Percentiles rank a stretch among this genome's conserved stretches.
These are phyloP conservation scores for Solanum gracilifrons DNA, from an alignment of 257 asterid species.

Conservation along the genomic window DNA sequence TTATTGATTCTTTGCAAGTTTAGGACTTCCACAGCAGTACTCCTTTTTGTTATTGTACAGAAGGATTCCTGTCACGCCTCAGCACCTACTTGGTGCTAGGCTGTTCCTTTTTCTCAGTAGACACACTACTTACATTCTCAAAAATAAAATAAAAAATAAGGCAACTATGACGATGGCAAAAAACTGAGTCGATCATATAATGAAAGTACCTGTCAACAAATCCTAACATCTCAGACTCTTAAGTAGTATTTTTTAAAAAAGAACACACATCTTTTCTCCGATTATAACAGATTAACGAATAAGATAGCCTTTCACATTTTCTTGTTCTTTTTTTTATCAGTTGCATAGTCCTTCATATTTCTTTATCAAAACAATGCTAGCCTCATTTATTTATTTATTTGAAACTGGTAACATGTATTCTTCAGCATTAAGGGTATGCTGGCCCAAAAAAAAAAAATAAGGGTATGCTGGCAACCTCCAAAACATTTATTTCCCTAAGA, in stretches of 20 bases:
- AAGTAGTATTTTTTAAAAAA: neutral
- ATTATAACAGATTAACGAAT: neutral
- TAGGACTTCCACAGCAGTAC: neutral
- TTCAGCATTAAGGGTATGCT: neutral
- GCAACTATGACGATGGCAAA: neutral
- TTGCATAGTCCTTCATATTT: neutral
- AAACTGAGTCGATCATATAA: neutral
- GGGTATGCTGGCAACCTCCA: neutral
- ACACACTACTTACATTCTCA: neutral
- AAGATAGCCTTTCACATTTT: neutral
- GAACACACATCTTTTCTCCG: neutral
- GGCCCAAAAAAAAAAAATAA: no score
- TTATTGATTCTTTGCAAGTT: neutral
- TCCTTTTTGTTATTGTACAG: neutral
- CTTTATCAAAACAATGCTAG: neutral
- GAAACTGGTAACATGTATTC: neutral
- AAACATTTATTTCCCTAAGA: neutral
- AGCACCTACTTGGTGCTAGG: neutral
- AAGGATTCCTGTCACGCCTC: neutral
- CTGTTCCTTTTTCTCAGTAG: neutral
- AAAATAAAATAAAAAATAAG: neutral
- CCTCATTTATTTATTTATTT: neutral
- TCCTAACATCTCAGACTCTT: neutral
- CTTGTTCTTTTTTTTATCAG: neutral
- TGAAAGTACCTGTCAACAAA: neutral